phyloP scores from a whole-genome alignment of 495 filamentous ascomycete genomes.

The Lichenothelia convexa region DNA sequence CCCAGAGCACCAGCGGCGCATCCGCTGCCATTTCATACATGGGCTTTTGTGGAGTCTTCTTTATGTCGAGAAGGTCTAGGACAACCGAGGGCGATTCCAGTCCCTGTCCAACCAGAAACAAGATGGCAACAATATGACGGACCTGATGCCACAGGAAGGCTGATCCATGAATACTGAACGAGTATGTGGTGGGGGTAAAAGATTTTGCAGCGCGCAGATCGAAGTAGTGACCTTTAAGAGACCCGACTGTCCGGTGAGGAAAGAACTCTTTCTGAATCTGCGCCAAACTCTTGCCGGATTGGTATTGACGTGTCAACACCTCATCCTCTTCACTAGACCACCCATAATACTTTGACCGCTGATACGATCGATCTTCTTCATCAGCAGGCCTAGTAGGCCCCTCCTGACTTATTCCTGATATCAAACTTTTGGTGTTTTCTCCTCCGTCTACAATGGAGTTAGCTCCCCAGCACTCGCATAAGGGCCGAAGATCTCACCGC shows the following conservation, averaged over 20 bases:
- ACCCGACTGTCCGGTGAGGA: neutral
- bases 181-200: slow-evolving; percentile 48
- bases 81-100: slow-evolving; percentile 60
- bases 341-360: too few species aligned
- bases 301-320: neutral
- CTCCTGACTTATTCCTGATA: too few species aligned
- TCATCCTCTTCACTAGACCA: neutral
- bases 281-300: neutral
- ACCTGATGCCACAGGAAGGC: slow-evolving; percentile 98
- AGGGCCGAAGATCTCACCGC: too few species aligned
- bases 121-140: slow-evolving; percentile 66
- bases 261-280: neutral
- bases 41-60: slow-evolving; percentile 51
- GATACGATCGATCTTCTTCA: too few species aligned
- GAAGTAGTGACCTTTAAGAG: neutral
- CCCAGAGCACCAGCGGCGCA: slow-evolving; percentile 80
- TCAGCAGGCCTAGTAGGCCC: too few species aligned
- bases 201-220: neutral
- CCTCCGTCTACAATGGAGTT: too few species aligned
- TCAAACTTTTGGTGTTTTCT: neutral
- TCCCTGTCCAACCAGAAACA: slow-evolving; percentile 85
- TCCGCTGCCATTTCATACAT: slow-evolving; percentile 81
- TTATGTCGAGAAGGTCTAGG: slow-evolving; percentile 49
- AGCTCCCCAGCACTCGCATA: too few species aligned
- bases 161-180: slow-evolving; percentile 70